A percentile compares a stretch with the other conserved stretches of the same genome.
Conservation (phyloP, 2,329 filamentous ascomycete genomes). For the Aspergillus spinulosporus region DNA sequence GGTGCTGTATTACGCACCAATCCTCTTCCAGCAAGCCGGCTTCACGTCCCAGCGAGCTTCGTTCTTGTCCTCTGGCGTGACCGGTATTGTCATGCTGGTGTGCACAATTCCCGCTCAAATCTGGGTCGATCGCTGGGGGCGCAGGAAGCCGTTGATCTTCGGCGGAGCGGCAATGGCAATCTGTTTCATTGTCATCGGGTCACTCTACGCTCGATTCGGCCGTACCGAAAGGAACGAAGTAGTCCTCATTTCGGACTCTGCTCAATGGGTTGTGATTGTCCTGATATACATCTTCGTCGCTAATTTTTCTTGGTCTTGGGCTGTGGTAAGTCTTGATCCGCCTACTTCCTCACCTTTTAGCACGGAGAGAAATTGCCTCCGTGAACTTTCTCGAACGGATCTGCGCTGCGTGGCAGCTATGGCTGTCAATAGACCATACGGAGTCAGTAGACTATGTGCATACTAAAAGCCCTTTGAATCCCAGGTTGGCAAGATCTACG, state of each 20-base stretch:
- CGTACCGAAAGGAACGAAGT: conserved; percentile 19
- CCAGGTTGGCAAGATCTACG: conserved; percentile 23
- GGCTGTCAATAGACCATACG: neutral
- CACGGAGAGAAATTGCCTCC: no score
- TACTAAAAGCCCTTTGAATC: neutral
- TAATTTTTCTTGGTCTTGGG: conserved; percentile 33
- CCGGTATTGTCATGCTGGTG: conserved; percentile 31
- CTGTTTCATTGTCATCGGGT: conserved; percentile 18
- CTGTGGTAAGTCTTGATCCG: conserved; percentile 17
- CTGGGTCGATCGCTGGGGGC: conserved; percentile 33
- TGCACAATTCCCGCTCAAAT: conserved; percentile 33
- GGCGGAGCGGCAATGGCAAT: conserved; percentile 30
- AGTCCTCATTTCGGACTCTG: conserved; percentile 19
- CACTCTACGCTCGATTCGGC: conserved; percentile 16
- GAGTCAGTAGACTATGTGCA: no score
- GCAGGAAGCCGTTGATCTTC: conserved; percentile 29
- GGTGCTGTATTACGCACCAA: conserved; percentile 33
- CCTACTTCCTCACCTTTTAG: neutral
- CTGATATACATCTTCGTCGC: conserved; percentile 34
- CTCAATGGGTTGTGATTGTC: conserved; percentile 27
- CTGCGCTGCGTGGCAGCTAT: neutral
- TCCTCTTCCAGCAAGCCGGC: conserved; percentile 33
- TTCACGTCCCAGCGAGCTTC: conserved; percentile 24
- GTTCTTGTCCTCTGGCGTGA: conserved; percentile 32
- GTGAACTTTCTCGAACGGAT: neutral